These are phyloP conservation scores for Talaromyces liani DNA, from an alignment of 495 filamentous ascomycete species.

Conservation along the genomic window DNA sequence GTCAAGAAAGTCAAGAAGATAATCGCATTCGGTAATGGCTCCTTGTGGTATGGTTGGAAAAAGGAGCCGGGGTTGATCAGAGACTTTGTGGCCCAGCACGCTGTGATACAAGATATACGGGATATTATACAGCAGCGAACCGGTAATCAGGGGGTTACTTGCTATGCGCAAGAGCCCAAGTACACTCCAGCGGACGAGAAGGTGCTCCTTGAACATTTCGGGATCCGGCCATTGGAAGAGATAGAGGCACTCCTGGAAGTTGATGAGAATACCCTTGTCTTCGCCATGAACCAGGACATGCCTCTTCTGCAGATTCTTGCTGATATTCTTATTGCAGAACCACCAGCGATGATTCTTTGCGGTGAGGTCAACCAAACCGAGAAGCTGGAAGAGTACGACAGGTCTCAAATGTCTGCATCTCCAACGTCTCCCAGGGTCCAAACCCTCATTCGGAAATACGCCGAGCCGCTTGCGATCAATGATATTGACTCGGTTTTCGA, in stretches of 20 bases:
- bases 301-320: conserved; percentile 29
- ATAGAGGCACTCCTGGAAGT: conserved; percentile 26
- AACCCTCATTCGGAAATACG: neutral
- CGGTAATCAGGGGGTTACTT: conserved; percentile 9
- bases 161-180: conserved; percentile 24
- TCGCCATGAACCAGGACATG: conserved; percentile 25
- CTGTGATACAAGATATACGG: neutral
- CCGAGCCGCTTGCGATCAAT: neutral
- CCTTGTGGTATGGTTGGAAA: neutral
- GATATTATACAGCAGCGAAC: neutral
- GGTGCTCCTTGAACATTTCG: conserved; percentile 14
- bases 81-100: neutral
- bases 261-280: conserved; percentile 20
- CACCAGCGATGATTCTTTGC: neutral
- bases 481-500: neutral
- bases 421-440: neutral
- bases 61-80: neutral
- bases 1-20: neutral
- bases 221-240: conserved; percentile 19
- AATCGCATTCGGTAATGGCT: neutral
- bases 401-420: neutral
- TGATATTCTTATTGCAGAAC: conserved; percentile 12
- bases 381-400: neutral
- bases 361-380: neutral
- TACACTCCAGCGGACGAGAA: conserved; percentile 17